Evolutionary conservation across 306 rosid species (phyloP).

Genomic region (Medicago ruthenica): DNA sequence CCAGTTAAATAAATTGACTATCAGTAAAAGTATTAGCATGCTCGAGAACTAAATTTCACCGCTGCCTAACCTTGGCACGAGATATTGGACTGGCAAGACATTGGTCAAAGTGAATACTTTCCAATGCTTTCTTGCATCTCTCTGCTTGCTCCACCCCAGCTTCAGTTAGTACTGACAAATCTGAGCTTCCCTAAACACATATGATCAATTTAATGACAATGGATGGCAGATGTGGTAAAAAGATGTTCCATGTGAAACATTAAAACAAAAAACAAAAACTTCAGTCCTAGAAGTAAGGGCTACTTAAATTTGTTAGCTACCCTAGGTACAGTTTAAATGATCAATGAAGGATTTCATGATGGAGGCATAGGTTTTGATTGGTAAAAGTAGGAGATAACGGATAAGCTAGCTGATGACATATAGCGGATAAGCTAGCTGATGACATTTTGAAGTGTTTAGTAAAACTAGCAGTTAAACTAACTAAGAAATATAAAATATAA

Average conservation of each 20-base stretch:
- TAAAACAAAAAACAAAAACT: neutral
- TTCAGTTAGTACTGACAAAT: conserved; percentile 48
- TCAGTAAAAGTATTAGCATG: conserved; percentile 1
- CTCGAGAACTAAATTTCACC: conserved; percentile 16
- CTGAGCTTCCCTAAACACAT: conserved; percentile 59
- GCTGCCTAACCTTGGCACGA: conserved; percentile 70
- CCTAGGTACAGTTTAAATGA: neutral
- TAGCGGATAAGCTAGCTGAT: too few relatives aligned
- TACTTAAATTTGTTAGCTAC: neutral
- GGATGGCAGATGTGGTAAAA: too few relatives aligned
- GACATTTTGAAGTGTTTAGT: too few relatives aligned
- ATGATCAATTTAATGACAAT: neutral
- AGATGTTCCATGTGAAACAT: too few relatives aligned
- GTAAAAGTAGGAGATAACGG: too few relatives aligned
- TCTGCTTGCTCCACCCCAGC: conserved; percentile 71
- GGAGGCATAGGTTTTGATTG: too few relatives aligned
- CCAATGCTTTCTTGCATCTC: conserved; percentile 62
- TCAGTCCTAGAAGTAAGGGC: neutral
- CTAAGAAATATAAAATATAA: too few relatives aligned
- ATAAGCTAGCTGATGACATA: too few relatives aligned
- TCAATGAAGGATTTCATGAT: too few relatives aligned
- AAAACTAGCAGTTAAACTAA: too few relatives aligned
- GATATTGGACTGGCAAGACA: conserved; percentile 82
- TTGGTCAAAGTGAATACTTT: conserved; percentile 61
- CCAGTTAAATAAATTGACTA: conserved; percentile 30